A percentile compares a stretch with the other conserved stretches of the same genome.
Conservation (phyloP, 768 basidiomycete genomes). For the Clitopilus passeckerianus region DNA sequence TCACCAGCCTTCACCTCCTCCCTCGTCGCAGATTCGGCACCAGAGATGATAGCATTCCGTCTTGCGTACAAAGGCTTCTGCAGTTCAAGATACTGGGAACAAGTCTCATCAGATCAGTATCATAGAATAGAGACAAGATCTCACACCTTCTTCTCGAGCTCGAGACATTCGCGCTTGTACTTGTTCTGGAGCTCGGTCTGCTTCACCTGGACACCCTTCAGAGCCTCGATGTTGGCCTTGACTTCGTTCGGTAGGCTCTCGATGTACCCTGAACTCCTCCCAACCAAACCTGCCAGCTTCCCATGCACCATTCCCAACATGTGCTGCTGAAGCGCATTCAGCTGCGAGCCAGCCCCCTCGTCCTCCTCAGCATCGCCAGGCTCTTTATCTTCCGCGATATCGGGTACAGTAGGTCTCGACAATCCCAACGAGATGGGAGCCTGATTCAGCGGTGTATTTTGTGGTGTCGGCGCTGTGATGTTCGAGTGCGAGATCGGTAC, state of each 20-base stretch:
- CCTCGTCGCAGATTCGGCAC: slow-evolving; percentile 61
- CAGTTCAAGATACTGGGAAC: slow-evolving; percentile 63
- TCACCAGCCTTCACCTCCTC: slow-evolving; percentile 86
- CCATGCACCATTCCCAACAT: slow-evolving; percentile 87
- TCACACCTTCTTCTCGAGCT: slow-evolving; percentile 91
- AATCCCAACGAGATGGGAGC: slow-evolving; percentile 76
- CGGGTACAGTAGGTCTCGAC: slow-evolving; percentile 85
- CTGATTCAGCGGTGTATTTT: slow-evolving; percentile 84
- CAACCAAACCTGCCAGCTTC: slow-evolving; percentile 79
- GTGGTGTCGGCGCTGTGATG: slow-evolving; percentile 86
- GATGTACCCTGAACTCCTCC: slow-evolving; percentile 92
- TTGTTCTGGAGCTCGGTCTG: slow-evolving; percentile 88
- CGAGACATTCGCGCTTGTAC: slow-evolving; percentile 93
- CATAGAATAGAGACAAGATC: slow-evolving; percentile 5
- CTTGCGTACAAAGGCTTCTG: slow-evolving; percentile 84
- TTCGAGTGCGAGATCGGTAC: slow-evolving; percentile 57
- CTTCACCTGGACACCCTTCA: slow-evolving; percentile 92
- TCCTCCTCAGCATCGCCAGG: slow-evolving; percentile 55
- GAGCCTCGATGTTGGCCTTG: slow-evolving; percentile 80
- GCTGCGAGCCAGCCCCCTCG: slow-evolving; percentile 19
- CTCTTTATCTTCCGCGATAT: slow-evolving; percentile 80
- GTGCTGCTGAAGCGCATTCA: slow-evolving; percentile 47
- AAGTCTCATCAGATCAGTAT: slow-evolving; percentile 1
- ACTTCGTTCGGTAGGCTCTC: slow-evolving; percentile 80
- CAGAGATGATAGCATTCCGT: slow-evolving; percentile 78